Evolutionary conservation across 2,329 filamentous ascomycete genomes (phyloP).

Genomic region (Penicillium sp.): DNA sequence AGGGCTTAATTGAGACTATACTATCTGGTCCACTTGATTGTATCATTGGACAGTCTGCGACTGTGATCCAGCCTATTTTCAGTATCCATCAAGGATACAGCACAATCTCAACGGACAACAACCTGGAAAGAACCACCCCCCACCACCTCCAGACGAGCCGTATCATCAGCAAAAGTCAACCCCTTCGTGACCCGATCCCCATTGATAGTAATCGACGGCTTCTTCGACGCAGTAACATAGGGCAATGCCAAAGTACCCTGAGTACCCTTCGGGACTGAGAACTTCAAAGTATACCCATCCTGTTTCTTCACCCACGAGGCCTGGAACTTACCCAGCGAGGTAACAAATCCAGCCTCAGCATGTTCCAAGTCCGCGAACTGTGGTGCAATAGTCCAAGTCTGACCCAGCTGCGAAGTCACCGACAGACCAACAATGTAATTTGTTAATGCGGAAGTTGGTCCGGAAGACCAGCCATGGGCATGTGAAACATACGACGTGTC

Average conservation of each 20-base stretch:
- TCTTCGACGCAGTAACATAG: constrained; percentile 24
- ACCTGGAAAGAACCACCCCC: constrained; percentile 31
- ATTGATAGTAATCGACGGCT: constrained; percentile 32
- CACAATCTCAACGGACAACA: constrained; percentile 18
- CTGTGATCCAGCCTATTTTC: no score
- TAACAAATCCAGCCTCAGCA: constrained; percentile 53
- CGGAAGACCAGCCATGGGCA: constrained; percentile 50
- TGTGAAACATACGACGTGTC: constrained; percentile 51
- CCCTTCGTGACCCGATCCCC: constrained; percentile 24
- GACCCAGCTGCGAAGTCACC: constrained; percentile 45
- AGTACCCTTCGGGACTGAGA: constrained; percentile 30
- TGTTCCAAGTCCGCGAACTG: constrained; percentile 49
- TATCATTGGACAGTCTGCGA: no score
- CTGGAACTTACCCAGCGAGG: constrained; percentile 49
- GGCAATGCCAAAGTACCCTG: constrained; percentile 30
- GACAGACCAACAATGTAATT: constrained; percentile 52
- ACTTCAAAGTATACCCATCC: constrained; percentile 26
- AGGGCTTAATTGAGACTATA: no score
- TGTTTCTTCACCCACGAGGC: constrained; percentile 26
- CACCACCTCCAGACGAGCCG: constrained; percentile 23
- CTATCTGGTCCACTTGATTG: no score
- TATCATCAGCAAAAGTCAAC: constrained; percentile 25
- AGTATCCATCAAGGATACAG: no score
- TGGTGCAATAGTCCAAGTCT: constrained; percentile 50
- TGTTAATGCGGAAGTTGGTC: constrained; percentile 49